These are phyloP conservation scores for Spatholobus suberectus DNA, from an alignment of 306 rosid genomes.

Conservation along the genomic window DNA sequence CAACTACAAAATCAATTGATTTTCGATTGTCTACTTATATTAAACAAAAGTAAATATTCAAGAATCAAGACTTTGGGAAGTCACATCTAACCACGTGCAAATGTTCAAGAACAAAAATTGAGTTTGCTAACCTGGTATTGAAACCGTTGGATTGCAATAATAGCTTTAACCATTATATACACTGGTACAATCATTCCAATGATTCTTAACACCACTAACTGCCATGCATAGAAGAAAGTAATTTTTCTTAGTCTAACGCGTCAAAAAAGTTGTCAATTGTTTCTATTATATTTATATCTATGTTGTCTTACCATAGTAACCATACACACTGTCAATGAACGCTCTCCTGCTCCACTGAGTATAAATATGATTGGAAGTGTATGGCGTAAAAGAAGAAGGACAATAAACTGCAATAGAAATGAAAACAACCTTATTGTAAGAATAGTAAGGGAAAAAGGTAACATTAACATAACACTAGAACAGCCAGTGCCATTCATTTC, in stretches of 20 bases:
- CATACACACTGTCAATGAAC: constrained; percentile 56
- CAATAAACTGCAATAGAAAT: constrained; percentile 63
- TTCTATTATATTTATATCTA: not conserved
- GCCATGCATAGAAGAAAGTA: constrained; percentile 35
- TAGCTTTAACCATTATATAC: constrained; percentile 63
- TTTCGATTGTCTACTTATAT: too few relatives aligned
- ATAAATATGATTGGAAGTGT: constrained; percentile 67
- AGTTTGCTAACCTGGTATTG: constrained; percentile 59
- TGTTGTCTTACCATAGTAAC: constrained; percentile 64
- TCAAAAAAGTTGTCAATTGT: not conserved
- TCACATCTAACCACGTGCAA: not conserved
- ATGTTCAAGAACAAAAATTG: not conserved
- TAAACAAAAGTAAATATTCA: too few relatives aligned
- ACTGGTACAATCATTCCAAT: constrained; percentile 70
- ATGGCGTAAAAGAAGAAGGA: constrained; percentile 76
- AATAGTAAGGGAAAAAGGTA: not conserved
- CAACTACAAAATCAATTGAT: too few relatives aligned
- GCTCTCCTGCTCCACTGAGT: constrained; percentile 60
- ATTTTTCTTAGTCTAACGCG: not conserved
- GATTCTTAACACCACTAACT: constrained; percentile 66
- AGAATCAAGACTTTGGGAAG: not conserved
- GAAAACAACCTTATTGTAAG: constrained; percentile 20
- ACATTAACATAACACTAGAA: not conserved
- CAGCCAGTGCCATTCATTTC: not conserved
- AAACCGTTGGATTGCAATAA: constrained; percentile 57